phyloP scores from a whole-genome alignment of 257 asterid species.

The Salvia splendens region DNA sequence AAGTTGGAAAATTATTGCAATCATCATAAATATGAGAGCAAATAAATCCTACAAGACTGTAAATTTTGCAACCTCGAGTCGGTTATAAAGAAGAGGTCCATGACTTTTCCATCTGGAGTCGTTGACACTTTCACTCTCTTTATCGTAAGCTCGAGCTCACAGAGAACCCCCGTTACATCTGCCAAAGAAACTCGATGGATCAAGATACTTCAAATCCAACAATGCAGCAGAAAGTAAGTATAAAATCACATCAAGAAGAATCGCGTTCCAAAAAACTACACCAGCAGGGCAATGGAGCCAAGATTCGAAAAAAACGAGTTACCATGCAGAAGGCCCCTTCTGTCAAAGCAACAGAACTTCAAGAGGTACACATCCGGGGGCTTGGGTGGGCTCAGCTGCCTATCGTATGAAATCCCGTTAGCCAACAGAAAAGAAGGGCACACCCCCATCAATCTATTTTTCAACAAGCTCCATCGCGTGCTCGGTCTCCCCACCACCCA shows the following conservation, averaged over 20 bases:
- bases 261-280: background rate
- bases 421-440: constrained; percentile 76
- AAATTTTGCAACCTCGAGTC: constrained; percentile 61
- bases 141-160: constrained; percentile 81
- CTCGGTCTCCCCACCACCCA: constrained; percentile 69
- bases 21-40: background rate
- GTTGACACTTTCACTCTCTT: constrained; percentile 82
- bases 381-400: constrained; percentile 55
- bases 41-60: background rate
- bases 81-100: constrained; percentile 84
- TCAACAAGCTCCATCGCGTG: constrained; percentile 77
- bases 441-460: constrained; percentile 77
- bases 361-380: constrained; percentile 80
- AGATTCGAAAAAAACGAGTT: constrained; percentile 3
- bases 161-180: constrained; percentile 73
- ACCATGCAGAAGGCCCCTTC: constrained; percentile 88
- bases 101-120: constrained; percentile 91
- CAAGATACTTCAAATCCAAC: constrained; percentile 13
- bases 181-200: constrained; percentile 31
- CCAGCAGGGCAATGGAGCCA: background rate
- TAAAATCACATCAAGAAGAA: background rate
- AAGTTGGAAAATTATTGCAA: background rate
- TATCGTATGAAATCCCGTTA: constrained; percentile 58
- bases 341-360: constrained; percentile 64
- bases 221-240: constrained; percentile 13